Evolutionary conservation across 352 stramenopile genomes (phyloP).

Genomic region (Phytophthora multivora): DNA sequence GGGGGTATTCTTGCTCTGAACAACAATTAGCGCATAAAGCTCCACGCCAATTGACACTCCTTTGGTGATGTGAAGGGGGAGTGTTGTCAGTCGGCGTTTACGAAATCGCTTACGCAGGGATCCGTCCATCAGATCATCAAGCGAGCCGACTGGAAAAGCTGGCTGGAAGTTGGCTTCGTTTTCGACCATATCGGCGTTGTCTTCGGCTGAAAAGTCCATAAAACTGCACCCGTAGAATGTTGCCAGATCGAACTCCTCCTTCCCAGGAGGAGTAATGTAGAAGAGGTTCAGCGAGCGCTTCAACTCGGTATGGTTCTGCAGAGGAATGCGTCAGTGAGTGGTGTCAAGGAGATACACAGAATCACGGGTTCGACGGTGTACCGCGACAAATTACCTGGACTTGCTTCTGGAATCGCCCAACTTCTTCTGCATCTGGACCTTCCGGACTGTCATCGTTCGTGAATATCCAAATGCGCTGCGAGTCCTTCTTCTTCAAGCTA

Average conservation of each 20-base stretch:
- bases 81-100: constrained; percentile 73
- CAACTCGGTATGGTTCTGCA: constrained; percentile 79
- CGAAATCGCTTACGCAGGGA: constrained; percentile 82
- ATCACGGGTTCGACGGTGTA: neutral
- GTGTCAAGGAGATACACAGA: neutral
- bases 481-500: constrained; percentile 88
- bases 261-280: constrained; percentile 67
- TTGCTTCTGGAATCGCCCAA: constrained; percentile 72
- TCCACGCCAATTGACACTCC: constrained; percentile 81
- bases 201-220: constrained; percentile 54
- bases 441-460: constrained; percentile 76
- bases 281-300: constrained; percentile 80
- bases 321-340: neutral
- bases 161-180: constrained; percentile 52
- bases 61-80: constrained; percentile 72
- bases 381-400: constrained; percentile 47
- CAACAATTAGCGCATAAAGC: constrained; percentile 65
- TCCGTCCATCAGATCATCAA: constrained; percentile 80
- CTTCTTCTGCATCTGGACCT: constrained; percentile 61
- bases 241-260: constrained; percentile 57
- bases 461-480: constrained; percentile 87
- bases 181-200: constrained; percentile 22
- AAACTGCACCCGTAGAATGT: constrained; percentile 74
- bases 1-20: constrained; percentile 65
- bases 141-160: constrained; percentile 71